Base-by-base conservation (phyloP, 441 rosid species). In the Gossypium trilobum region DNA sequence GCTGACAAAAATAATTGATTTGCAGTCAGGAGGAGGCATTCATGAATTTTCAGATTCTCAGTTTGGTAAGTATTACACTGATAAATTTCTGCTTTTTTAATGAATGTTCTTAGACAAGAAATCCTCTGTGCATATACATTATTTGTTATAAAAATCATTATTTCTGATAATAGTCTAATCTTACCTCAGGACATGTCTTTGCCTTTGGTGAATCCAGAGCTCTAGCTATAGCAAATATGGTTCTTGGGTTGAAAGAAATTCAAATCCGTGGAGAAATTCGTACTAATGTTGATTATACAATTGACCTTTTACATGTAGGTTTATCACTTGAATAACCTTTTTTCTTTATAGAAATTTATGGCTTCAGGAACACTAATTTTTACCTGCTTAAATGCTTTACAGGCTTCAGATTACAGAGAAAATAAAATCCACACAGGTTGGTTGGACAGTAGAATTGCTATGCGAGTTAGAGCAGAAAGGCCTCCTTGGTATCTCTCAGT, bases 401-500 rank as follows among this genome's bases (percentile, higher is more conserved):
- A 96, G 99, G 98, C 93, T 83, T 85, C 93, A 72, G 98, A 96
- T 81, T 96, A 96, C 79, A 88, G 89, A 75, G 99, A 91, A 48
- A 96, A 96, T 81, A 93, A 88, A 85, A 93, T 96, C 68, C 99
- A 96, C 84, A 93, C 99, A 9, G 99, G 99, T 75, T 96, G 99
- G 99, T 83, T 96, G 89, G 99, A 96, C 69, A 90, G 98, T 83
- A 89, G 98, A 84, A 96, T 96, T 82, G 98, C 99, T 6, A 91
- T 96, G 99, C 90, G 99, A 73, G 99, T 96, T 78, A 90, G 98
- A 85, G 98, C 98, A 36, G 99, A 96, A 82, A 87, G 99, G 85
- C 99, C 98, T 66, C 92, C 98, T n/a, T 96, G 99, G 99, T 93
- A 96, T 87, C 94, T 96, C 78, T 96, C 99, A 70, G 98, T 96